Conservation (phyloP, 2,329 filamentous ascomycete genomes). For the Fusarium sp. region DNA sequence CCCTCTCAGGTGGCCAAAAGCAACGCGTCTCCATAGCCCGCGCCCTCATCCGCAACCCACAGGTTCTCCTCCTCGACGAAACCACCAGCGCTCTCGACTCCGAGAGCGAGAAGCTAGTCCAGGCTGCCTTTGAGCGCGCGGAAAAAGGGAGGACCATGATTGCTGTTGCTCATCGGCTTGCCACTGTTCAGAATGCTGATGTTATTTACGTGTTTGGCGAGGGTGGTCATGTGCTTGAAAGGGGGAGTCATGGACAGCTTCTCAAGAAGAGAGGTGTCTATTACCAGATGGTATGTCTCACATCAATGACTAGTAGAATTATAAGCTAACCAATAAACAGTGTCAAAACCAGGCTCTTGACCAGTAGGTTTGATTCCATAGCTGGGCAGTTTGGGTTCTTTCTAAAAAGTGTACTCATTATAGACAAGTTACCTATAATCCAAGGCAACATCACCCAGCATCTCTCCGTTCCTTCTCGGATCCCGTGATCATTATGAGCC, state of each 20-base stretch:
- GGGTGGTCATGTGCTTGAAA: slow-evolving; percentile 64
- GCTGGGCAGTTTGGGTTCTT: background rate
- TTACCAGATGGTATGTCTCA: slow-evolving; percentile 66
- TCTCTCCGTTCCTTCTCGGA: background rate
- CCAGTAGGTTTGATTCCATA: slow-evolving; percentile 49
- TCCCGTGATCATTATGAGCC: background rate
- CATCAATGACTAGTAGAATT: background rate
- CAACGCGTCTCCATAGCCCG: slow-evolving; percentile 79
- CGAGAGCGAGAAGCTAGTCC: slow-evolving; percentile 70
- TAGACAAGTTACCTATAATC: background rate
- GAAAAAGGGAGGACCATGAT: slow-evolving; percentile 73
- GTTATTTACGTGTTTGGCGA: slow-evolving; percentile 82
- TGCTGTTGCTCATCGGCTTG: slow-evolving; percentile 80
- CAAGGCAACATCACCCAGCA: background rate
- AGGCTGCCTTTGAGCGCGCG: slow-evolving; percentile 75
- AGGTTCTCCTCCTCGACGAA: slow-evolving; percentile 77
- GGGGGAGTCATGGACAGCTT: slow-evolving; percentile 65
- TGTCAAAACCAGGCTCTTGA: slow-evolving; percentile 71
- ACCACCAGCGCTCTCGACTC: slow-evolving; percentile 77
- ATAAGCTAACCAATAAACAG: slow-evolving; percentile 51
- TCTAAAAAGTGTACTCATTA: background rate
- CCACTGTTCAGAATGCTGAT: slow-evolving; percentile 82
- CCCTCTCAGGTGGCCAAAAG: slow-evolving; percentile 77
- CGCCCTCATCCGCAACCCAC: slow-evolving; percentile 73
- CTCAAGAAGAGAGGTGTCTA: slow-evolving; percentile 65